phyloP scores from a whole-genome alignment of 352 stramenopile genomes.

The Globisporangium megalacanthum region DNA sequence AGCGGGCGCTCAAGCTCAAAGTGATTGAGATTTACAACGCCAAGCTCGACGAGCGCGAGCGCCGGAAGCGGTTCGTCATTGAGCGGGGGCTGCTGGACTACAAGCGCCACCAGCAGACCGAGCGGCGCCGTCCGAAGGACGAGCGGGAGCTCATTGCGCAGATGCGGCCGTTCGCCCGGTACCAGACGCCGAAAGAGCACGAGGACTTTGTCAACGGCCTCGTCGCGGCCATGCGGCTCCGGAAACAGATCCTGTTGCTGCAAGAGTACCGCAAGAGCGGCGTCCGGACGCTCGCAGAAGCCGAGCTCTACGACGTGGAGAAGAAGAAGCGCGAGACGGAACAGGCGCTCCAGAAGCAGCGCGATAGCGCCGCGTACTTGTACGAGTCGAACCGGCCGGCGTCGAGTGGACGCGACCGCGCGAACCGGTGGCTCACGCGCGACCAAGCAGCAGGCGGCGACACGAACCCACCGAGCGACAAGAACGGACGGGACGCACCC shows the following conservation, averaged over 20 bases:
- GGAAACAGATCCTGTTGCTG: slow-evolving; percentile 95
- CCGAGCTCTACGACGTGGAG: slow-evolving; percentile 93
- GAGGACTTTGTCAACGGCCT: slow-evolving; percentile 91
- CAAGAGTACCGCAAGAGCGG: slow-evolving; percentile 96
- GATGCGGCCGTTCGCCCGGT: slow-evolving; percentile 94
- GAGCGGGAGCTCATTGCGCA: slow-evolving; percentile 94
- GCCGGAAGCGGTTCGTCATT: slow-evolving; percentile 90
- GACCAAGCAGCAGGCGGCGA: slow-evolving; percentile 31
- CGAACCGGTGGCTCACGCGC: slow-evolving; percentile 63
- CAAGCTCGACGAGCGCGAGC: slow-evolving; percentile 92
- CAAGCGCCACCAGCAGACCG: slow-evolving; percentile 90
- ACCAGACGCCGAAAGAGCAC: slow-evolving; percentile 92
- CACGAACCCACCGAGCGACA: slow-evolving; percentile 12
- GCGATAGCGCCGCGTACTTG: slow-evolving; percentile 82
- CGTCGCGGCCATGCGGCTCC: slow-evolving; percentile 86
- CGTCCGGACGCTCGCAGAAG: slow-evolving; percentile 91
- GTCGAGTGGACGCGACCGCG: slow-evolving; percentile 54
- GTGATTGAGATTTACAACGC: slow-evolving; percentile 96
- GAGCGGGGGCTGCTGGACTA: slow-evolving; percentile 91
- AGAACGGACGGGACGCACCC: slow-evolving; percentile 12
- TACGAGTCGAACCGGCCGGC: slow-evolving; percentile 65
- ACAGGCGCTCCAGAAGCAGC: slow-evolving; percentile 83
- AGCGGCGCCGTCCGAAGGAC: slow-evolving; percentile 89
- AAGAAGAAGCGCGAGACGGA: slow-evolving; percentile 92
- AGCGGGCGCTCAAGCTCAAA: slow-evolving; percentile 94